These are phyloP conservation scores for Cladosporium velox DNA, from an alignment of 2,329 filamentous ascomycete genomes.

Conservation along the genomic window DNA sequence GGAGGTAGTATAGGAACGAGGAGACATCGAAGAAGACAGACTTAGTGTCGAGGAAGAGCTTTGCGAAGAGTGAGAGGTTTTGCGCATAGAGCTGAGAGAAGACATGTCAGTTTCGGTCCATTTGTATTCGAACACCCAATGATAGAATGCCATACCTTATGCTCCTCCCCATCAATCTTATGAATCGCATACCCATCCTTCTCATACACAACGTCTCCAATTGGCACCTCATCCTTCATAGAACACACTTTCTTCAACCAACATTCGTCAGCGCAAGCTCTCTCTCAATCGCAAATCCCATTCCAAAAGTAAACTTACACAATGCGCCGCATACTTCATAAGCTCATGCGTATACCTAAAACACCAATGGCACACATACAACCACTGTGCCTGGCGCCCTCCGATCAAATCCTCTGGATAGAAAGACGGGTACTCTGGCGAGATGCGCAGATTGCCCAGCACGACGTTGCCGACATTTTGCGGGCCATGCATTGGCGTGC, in stretches of 20 bases:
- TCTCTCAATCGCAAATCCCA: background rate
- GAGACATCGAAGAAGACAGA: conserved; percentile 97
- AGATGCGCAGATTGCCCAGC: conserved; percentile 79
- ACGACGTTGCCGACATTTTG: conserved; percentile 87
- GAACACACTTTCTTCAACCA: conserved; percentile 47
- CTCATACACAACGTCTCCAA: conserved; percentile 75
- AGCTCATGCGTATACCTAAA: conserved; percentile 80
- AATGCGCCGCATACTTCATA: conserved; percentile 50
- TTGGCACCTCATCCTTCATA: conserved; percentile 49
- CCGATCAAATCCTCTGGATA: conserved; percentile 68
- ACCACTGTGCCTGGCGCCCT: conserved; percentile 47
- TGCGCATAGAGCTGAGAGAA: conserved; percentile 72
- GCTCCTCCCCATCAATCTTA: conserved; percentile 86
- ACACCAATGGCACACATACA: conserved; percentile 90
- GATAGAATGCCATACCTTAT: conserved; percentile 53
- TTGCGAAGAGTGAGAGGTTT: conserved; percentile 93
- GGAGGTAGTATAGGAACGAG: conserved; percentile 91
- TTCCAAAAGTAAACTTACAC: conserved; percentile 36
- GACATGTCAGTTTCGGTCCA: conserved; percentile 19
- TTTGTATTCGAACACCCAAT: conserved; percentile 21
- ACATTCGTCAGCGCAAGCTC: background rate
- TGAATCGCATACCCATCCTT: conserved; percentile 82
- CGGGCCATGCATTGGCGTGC: conserved; percentile 43
- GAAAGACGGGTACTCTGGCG: conserved; percentile 90
- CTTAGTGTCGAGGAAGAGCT: conserved; percentile 97